phyloP scores from a whole-genome alignment of 2,329 filamentous ascomycete species.

The Spiromastix sp. region DNA sequence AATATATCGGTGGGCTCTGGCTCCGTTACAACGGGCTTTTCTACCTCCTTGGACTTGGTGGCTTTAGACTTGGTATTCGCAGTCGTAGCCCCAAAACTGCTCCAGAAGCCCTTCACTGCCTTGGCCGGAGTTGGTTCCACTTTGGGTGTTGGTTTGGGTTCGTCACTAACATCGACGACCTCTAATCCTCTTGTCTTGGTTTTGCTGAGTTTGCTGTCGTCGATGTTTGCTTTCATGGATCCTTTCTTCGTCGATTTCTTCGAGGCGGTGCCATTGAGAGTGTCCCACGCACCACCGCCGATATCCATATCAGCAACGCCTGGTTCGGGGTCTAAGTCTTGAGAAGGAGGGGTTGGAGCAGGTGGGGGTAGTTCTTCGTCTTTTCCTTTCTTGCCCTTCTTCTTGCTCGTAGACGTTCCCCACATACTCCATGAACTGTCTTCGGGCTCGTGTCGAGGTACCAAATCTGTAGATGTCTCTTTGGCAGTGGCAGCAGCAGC shows the following conservation, averaged over 20 bases:
- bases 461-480: constrained; percentile 9
- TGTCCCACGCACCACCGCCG: constrained; percentile 30
- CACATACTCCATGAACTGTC: constrained; percentile 23
- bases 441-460: constrained; percentile 9
- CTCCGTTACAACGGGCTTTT: constrained; percentile 12
- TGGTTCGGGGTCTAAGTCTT: constrained; percentile 33
- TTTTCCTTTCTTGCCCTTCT: constrained; percentile 37
- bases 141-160: constrained; percentile 22
- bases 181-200: constrained; percentile 18
- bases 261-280: constrained; percentile 18
- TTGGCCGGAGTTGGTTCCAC: constrained; percentile 25
- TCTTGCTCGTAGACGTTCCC: constrained; percentile 35
- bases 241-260: constrained; percentile 37
- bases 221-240: constrained; percentile 15
- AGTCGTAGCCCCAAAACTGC: constrained; percentile 29
- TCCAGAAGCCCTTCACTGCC: constrained; percentile 34
- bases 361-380: constrained; percentile 38
- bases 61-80: constrained; percentile 36
- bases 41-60: constrained; percentile 26
- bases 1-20: constrained; percentile 22
- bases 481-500: constrained; percentile 20
- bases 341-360: constrained; percentile 37
- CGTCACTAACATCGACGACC: constrained; percentile 15
- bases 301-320: constrained; percentile 19
- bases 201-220: constrained; percentile 21